phyloP scores from a whole-genome alignment of 176 grass and related monocot species.

The Oropetium thomaeum region DNA sequence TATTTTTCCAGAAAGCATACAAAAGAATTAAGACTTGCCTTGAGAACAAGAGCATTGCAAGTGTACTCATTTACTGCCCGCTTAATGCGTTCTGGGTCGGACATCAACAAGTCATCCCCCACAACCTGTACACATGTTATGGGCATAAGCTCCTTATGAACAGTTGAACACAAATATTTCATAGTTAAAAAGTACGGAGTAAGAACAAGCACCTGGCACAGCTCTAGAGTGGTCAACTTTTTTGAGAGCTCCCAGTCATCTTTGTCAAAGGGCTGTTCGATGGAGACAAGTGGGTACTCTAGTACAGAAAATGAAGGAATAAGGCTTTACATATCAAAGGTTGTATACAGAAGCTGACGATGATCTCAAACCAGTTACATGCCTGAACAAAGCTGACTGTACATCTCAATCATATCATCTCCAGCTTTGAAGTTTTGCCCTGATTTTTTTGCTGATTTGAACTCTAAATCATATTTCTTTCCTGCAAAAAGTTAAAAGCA shows the following conservation, averaged over 20 bases:
- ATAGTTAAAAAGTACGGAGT: conserved; percentile 4
- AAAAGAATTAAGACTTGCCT: conserved; percentile 38
- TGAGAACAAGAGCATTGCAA: conserved; percentile 94
- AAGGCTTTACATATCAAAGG: conserved; percentile 16
- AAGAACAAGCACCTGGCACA: conserved; percentile 66
- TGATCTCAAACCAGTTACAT: conserved; percentile 27
- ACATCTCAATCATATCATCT: conserved; percentile 92
- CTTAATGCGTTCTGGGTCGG: conserved; percentile 82
- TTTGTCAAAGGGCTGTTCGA: conserved; percentile 96
- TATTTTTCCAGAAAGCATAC: neutral
- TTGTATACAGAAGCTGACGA: neutral
- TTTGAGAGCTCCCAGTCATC: conserved; percentile 97
- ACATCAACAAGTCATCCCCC: conserved; percentile 95
- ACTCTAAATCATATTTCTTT: conserved; percentile 95
- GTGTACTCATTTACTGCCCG: conserved; percentile 84
- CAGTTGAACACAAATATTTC: neutral
- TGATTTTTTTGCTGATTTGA: conserved; percentile 65
- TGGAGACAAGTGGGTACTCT: conserved; percentile 93
- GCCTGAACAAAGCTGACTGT: conserved; percentile 85
- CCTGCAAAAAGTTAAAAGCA: conserved; percentile 48
- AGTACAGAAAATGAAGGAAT: conserved; percentile 25
- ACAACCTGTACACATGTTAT: conserved; percentile 59
- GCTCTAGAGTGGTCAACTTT: conserved; percentile 71
- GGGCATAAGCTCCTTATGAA: conserved; percentile 19
- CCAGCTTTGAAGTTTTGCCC: conserved; percentile 80